Conservation (phyloP, 1,284 basidiomycete genomes). For the Marasmius sp. region DNA sequence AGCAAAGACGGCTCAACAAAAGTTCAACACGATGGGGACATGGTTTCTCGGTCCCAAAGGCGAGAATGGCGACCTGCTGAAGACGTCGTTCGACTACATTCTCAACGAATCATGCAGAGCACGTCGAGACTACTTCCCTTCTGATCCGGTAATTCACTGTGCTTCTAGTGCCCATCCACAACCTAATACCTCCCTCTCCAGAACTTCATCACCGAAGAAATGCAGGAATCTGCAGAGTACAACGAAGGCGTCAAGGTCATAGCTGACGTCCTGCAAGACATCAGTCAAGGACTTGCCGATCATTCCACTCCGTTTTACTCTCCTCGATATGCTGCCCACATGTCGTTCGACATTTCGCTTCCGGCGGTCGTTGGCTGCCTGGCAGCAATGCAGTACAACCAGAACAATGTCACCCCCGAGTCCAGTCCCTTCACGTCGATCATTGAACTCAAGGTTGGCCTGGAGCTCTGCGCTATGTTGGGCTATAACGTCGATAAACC, state of each 20-base stretch:
- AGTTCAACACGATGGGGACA: no score
- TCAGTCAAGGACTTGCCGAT: slow-evolving; percentile 18
- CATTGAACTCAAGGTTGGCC: neutral
- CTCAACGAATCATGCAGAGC: neutral
- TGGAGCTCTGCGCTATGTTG: neutral
- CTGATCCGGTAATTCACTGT: neutral
- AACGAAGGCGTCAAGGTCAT: neutral
- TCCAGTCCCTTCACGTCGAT: neutral
- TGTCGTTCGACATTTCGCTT: slow-evolving; percentile 35
- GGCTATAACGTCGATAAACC: neutral
- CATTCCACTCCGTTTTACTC: slow-evolving; percentile 40
- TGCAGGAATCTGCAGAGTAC: neutral
- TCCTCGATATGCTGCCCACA: slow-evolving; percentile 43
- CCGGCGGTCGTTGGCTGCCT: slow-evolving; percentile 40
- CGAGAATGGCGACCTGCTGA: no score
- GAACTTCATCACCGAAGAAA: neutral
- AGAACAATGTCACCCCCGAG: slow-evolving; percentile 35
- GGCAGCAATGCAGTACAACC: slow-evolving; percentile 37
- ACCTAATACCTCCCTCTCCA: neutral
- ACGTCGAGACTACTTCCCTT: neutral
- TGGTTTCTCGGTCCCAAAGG: no score
- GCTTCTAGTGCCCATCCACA: neutral
- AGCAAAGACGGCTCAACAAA: no score
- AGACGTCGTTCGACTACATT: no score
- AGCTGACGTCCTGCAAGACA: neutral